A percentile compares a stretch with the other conserved stretches of the same genome.
These are phyloP conservation scores for Thielaviopsis euricoi DNA, from an alignment of 2,329 filamentous ascomycete genomes.

Conservation along the genomic window DNA sequence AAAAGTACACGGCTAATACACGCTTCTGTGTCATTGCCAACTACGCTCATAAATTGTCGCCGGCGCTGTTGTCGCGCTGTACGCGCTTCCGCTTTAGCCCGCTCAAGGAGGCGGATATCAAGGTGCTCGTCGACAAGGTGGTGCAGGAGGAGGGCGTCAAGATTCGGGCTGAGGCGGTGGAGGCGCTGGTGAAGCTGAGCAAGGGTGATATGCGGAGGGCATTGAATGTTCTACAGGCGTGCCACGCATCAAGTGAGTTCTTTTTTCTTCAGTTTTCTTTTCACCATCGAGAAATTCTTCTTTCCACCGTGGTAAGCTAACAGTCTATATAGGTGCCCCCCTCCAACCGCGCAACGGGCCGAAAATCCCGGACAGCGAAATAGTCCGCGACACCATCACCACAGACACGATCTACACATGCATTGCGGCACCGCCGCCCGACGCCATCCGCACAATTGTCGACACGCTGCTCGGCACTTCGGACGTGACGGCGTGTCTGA, in stretches of 20 bases:
- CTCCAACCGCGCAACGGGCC: conserved; percentile 43
- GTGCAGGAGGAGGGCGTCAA: conserved; percentile 74
- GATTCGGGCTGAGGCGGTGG: conserved; percentile 64
- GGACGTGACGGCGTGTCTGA: conserved; percentile 79
- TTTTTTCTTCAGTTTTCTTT: too few relatives aligned
- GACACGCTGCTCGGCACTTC: conserved; percentile 67
- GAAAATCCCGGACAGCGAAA: conserved; percentile 43
- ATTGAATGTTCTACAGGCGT: conserved; percentile 89
- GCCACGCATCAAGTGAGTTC: conserved; percentile 70
- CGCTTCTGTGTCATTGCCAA: conserved; percentile 98
- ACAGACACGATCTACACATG: conserved; percentile 95
- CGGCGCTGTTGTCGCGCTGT: conserved; percentile 79
- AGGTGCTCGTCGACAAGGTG: conserved; percentile 72
- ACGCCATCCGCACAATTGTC: conserved; percentile 71
- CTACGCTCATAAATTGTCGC: conserved; percentile 94
- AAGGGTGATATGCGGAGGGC: conserved; percentile 94
- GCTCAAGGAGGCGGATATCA: conserved; percentile 74
- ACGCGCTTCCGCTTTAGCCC: conserved; percentile 92
- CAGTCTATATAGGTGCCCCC: conserved; percentile 40
- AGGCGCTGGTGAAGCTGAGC: conserved; percentile 70
- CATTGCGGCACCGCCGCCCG: conserved; percentile 84
- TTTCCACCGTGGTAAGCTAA: background rate
- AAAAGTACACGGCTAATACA: conserved; percentile 96
- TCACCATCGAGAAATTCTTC: background rate
- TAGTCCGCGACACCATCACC: conserved; percentile 62